Evolutionary conservation across 2,329 filamentous ascomycete genomes (phyloP).

Genomic region (Xylaria sp.): DNA sequence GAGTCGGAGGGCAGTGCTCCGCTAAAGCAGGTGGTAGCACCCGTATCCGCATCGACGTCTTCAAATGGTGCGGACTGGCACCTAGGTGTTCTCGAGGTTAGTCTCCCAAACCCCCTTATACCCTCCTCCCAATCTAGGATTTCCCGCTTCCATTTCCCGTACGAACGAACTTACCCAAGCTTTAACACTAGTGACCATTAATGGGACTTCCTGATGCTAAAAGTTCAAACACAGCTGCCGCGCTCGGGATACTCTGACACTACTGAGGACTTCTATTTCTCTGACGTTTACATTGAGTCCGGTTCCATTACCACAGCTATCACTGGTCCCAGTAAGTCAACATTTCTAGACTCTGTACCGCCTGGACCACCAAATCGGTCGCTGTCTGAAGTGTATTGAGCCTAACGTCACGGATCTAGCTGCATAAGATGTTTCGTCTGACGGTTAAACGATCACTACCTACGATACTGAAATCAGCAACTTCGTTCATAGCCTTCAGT

Average conservation of each 20-base stretch:
- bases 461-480: neutral
- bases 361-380: neutral
- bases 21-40: conserved; percentile 69
- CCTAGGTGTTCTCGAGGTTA: conserved; percentile 70
- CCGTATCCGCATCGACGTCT: conserved; percentile 68
- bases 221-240: conserved; percentile 56
- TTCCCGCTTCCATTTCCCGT: neutral
- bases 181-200: neutral
- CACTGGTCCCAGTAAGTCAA: conserved; percentile 44
- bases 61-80: conserved; percentile 80
- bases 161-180: too few species aligned
- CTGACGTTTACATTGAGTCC: conserved; percentile 76
- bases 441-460: neutral
- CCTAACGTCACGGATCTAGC: conserved; percentile 22
- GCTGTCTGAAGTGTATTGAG: neutral
- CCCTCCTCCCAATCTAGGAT: neutral
- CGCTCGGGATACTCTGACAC: conserved; percentile 64
- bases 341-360: neutral
- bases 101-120: neutral
- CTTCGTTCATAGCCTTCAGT: neutral
- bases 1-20: conserved; percentile 71
- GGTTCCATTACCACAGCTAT: conserved; percentile 56
- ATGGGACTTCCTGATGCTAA: neutral
- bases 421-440: neutral
- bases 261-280: conserved; percentile 78